Conservation (phyloP, 257 asterid species). For the Jacaranda mimosifolia region DNA sequence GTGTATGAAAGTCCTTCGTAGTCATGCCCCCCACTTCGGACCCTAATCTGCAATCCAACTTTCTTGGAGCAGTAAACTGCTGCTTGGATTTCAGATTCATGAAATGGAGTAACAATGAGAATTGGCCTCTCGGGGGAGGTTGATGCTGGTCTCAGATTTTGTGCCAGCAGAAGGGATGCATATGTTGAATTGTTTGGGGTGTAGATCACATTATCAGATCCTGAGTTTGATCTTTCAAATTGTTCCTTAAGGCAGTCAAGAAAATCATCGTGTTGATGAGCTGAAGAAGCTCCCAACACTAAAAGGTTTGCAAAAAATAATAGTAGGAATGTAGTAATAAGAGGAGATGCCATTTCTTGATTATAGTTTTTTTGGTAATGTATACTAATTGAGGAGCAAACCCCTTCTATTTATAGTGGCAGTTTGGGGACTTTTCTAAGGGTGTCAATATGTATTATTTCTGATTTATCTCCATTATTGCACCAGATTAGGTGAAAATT, state of each 20-base stretch:
- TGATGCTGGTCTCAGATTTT: background rate
- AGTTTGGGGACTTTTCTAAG: background rate
- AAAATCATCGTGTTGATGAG: conserved; percentile 24
- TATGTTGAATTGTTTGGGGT: conserved; percentile 42
- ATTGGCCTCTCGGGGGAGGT: background rate
- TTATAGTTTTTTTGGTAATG: background rate
- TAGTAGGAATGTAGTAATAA: background rate
- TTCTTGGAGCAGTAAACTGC: conserved; percentile 26
- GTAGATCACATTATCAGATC: conserved; percentile 26
- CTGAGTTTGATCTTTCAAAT: conserved; percentile 28
- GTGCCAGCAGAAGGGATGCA: background rate
- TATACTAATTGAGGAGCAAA: background rate
- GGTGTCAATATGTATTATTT: too few species aligned
- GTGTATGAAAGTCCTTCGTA: conserved; percentile 40
- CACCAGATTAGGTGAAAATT: too few species aligned
- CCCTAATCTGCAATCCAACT: conserved; percentile 1
- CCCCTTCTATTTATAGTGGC: background rate
- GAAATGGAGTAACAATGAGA: conserved; percentile 11
- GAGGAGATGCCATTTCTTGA: conserved; percentile 17
- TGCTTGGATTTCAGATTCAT: conserved; percentile 32
- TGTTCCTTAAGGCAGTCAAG: conserved; percentile 34
- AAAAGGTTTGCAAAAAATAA: conserved; percentile 4
- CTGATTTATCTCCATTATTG: too few species aligned
- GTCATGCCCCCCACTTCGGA: conserved; percentile 51
- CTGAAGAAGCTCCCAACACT: conserved; percentile 28